phyloP scores from a whole-genome alignment of 352 stramenopile species.

The Phytophthora cryptogea region DNA sequence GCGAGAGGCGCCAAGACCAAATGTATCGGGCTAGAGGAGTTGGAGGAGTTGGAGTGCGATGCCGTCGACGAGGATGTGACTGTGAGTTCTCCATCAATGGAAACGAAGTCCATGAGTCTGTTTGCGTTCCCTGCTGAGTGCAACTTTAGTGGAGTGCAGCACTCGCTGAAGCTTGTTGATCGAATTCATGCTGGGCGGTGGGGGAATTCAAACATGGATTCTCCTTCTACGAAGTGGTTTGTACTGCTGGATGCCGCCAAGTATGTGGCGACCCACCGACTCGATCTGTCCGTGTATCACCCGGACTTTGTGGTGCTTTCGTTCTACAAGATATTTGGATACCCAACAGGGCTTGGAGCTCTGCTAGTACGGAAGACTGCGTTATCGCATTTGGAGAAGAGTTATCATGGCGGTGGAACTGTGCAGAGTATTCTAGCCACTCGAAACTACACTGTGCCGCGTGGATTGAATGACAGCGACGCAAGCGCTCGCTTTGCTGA shows the following conservation, averaged over 20 bases:
- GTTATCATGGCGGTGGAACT: constrained; percentile 69
- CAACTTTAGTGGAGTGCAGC: constrained; percentile 73
- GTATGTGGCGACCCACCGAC: constrained; percentile 52
- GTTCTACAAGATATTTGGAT: constrained; percentile 89
- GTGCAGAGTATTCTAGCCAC: constrained; percentile 66
- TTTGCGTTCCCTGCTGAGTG: constrained; percentile 79
- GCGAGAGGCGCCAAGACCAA: constrained; percentile 27
- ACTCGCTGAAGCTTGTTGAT: constrained; percentile 51
- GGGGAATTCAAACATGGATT: constrained; percentile 13
- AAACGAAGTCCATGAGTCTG: constrained; percentile 35
- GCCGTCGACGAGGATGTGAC: not conserved
- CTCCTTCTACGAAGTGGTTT: constrained; percentile 67
- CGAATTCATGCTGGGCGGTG: constrained; percentile 33
- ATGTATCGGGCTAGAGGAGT: constrained; percentile 44
- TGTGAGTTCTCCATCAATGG: not conserved
- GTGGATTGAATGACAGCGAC: constrained; percentile 21
- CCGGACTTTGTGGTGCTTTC: constrained; percentile 76
- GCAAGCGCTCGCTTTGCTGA: constrained; percentile 51
- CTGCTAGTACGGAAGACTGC: constrained; percentile 54
- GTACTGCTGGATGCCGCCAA: constrained; percentile 79
- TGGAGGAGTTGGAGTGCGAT: constrained; percentile 37
- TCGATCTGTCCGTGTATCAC: constrained; percentile 51
- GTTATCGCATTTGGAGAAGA: constrained; percentile 47
- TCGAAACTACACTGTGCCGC: constrained; percentile 41
- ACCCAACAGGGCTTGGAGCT: constrained; percentile 67